Percentiles rank a stretch among this genome's conserved stretches.
These are phyloP conservation scores for Russula ochroleuca DNA, from an alignment of 768 basidiomycete species.

Conservation along the genomic window DNA sequence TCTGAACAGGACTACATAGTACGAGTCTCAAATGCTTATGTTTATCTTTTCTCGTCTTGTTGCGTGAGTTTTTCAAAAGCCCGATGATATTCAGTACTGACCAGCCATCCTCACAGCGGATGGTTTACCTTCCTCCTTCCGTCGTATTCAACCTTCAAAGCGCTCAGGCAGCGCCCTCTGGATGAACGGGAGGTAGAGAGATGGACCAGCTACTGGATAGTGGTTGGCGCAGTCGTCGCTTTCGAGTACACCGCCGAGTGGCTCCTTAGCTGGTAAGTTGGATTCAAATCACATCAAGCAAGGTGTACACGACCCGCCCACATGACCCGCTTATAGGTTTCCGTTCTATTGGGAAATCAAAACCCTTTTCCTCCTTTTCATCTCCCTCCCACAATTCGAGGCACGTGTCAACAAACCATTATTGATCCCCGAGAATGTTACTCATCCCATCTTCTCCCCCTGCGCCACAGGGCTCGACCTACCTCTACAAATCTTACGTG, in stretches of 20 bases:
- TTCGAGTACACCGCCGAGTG: constrained; percentile 61
- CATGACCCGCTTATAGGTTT: constrained; percentile 43
- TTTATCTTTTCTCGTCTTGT: constrained; percentile 48
- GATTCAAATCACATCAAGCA: no score
- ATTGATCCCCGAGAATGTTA: neutral
- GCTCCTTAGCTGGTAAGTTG: constrained; percentile 58
- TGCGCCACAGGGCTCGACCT: constrained; percentile 54
- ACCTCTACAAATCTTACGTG: constrained; percentile 56
- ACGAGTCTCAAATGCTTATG: constrained; percentile 40
- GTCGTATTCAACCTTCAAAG: constrained; percentile 62
- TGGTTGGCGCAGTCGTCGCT: constrained; percentile 55
- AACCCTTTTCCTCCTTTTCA: constrained; percentile 61
- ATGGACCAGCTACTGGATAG: constrained; percentile 61
- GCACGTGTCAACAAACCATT: constrained; percentile 35
- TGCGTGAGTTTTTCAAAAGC: constrained; percentile 36
- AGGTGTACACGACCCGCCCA: neutral
- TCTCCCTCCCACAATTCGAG: constrained; percentile 66
- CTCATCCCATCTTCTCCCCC: neutral
- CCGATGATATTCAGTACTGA: neutral
- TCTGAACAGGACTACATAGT: neutral
- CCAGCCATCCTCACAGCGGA: constrained; percentile 42
- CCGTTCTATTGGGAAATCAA: constrained; percentile 76
- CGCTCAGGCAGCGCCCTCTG: constrained; percentile 50
- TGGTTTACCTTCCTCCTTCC: constrained; percentile 71
- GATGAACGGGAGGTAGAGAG: constrained; percentile 50